Base-by-base conservation (phyloP, 208 protist species). In the Trypanosoma cruzi region DNA sequence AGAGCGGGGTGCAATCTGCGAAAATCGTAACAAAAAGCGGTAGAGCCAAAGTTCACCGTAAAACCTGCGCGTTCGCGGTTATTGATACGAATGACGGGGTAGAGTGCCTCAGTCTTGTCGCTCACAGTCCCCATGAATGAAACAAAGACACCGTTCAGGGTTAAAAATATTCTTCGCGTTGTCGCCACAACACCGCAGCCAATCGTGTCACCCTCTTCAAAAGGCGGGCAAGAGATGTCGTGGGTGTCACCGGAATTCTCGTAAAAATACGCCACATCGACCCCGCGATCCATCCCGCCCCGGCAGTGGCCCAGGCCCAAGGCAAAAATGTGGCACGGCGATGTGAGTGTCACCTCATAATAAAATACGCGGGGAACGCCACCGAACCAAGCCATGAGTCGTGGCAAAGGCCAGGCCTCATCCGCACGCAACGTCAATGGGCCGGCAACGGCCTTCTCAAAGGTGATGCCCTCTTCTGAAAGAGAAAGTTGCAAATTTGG, bases 31-130 rank as follows among this genome's bases (percentile, higher is more conserved):
- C 68, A 68, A 66, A 97, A 97, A 11, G 84, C 50, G 8, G 77
- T 44, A 18, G 77, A 85, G 44, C 92, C 92, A 67, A 97, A 97
- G 77, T 97, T 97, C 10, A 97, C 87, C 22, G 76, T 57, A 50
- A 97, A 80, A 40, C 85, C 70, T 50, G 71, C 71, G 60, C 64
- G 62, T 6, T 75, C 71, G 14, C 53, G 60, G 26, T 93, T 85
- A 53, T 85, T 84, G 53, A 97, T 85, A 16, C 74, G 83, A 28
- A 97, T 49, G 14, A 77, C 72, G 5, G 92, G 92, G 66, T 83
- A 94, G 13, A 97, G 57, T 7, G 71, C 40, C 26, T 86, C 73
- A 36, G 67, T 58, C 50, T 71, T 72, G 16, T 80, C 79, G 22
- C 64, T 60, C 10, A 90, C 75, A 37, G 57, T 62, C 26, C 82